Conservation (phyloP, 352 stramenopile genomes). For the Phytophthora sojae region DNA sequence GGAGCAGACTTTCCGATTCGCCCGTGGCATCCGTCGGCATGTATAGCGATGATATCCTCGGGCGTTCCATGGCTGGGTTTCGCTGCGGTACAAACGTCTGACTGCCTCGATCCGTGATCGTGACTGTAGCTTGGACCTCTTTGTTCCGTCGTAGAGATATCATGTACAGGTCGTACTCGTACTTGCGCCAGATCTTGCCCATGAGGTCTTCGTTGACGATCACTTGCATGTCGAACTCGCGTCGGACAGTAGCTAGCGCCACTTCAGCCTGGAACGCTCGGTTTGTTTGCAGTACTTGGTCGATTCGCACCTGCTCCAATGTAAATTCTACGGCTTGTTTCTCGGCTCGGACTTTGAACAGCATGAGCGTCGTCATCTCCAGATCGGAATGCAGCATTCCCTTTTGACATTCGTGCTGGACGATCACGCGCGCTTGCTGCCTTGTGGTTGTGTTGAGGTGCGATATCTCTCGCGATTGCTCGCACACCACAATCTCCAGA, state of each 20-base stretch:
- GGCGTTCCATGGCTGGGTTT: slow-evolving; percentile 71
- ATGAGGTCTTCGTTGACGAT: slow-evolving; percentile 64
- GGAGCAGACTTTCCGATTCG: slow-evolving; percentile 49
- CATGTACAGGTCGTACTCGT: slow-evolving; percentile 73
- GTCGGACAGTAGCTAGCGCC: slow-evolving; percentile 45
- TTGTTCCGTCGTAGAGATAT: slow-evolving; percentile 62
- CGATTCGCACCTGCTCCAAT: slow-evolving; percentile 50
- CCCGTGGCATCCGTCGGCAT: slow-evolving; percentile 48
- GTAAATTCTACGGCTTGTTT: slow-evolving; percentile 32
- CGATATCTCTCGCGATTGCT: slow-evolving; percentile 58
- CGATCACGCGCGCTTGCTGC: slow-evolving; percentile 48
- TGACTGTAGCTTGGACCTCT: slow-evolving; percentile 66
- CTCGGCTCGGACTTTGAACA: slow-evolving; percentile 27
- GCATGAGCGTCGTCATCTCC: slow-evolving; percentile 40
- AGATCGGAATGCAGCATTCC: slow-evolving; percentile 60
- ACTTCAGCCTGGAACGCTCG: slow-evolving; percentile 54
- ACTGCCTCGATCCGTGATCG: slow-evolving; percentile 35
- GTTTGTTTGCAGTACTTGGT: slow-evolving; percentile 56
- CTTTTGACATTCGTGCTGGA: slow-evolving; percentile 56
- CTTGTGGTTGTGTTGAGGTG: slow-evolving; percentile 51
- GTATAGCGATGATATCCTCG: slow-evolving; percentile 51
- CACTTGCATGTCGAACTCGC: slow-evolving; percentile 60
- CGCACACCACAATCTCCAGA: slow-evolving; percentile 63
- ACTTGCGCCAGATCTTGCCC: slow-evolving; percentile 59
- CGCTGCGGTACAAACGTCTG: slow-evolving; percentile 76